Evolutionary conservation across 2,329 filamentous ascomycete genomes (phyloP), one percentile per base, ranked within the genome.

Genomic region (Cercospora sp.): DNA sequence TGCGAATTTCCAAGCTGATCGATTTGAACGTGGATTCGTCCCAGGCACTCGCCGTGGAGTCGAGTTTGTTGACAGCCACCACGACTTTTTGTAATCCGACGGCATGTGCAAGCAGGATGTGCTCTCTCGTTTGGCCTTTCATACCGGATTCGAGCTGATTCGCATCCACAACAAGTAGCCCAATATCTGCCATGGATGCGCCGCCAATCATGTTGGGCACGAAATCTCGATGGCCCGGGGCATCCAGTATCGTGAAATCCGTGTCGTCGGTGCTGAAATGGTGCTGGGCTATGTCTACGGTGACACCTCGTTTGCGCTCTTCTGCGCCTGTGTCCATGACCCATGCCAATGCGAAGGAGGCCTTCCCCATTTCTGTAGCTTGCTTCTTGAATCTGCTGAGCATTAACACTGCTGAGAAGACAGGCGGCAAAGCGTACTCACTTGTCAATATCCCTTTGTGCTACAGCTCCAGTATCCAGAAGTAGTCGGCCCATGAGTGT

Each of bases 201-300:
- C 95, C 95, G 2, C 94, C 94, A 78, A 99, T 97, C 95, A 99
- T 99, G 79, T 97, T 99, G 0, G 95, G 95, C 20, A 99, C 93
- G 77, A 98, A 99, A 78, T 99, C 95, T 69, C 90, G 88, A 79
- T 99, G 95, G 0, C 95, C 95, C 0, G 95, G 95, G 0, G 95
- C 94, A 78, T 99, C 95, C 4, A 99, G 85, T 57, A 99, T 97
- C 1, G 95, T 98, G 76, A 98, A 98, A 10, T 86, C 87, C 0
- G 93, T 95, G 62, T 86, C 90, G 1, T 92, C 89, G 0, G 96
- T 99, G 77, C 96, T 92, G 76, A 99, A 99, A 71, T 93, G 89
- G 77, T 97, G 97, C 18, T 91, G 97, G 8, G 95, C 94, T 75
- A 98, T 95, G 77, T 99, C 95, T 60, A 99, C 97, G 0, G 95